Conservation (phyloP, 306 rosid species). For the Carpinus fangiana region DNA sequence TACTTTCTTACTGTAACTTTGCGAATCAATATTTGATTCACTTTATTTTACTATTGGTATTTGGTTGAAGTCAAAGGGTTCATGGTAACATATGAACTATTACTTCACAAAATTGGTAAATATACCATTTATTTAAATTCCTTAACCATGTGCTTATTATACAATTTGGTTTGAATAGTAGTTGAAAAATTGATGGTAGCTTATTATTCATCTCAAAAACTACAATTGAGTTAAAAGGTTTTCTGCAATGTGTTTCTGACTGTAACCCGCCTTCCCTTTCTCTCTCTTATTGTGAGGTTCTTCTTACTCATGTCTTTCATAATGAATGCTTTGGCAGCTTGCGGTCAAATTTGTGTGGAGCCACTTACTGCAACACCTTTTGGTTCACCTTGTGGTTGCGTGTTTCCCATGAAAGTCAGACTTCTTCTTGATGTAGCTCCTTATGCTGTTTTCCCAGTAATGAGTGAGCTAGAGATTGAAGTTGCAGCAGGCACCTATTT, state of each 20-base stretch:
- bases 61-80: not conserved
- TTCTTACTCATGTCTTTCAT: conserved; percentile 25
- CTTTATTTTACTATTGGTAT: not conserved
- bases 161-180: conserved; percentile 15
- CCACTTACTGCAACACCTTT: conserved; percentile 80
- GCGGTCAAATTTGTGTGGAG: conserved; percentile 76
- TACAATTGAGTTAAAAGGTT: conserved; percentile 1
- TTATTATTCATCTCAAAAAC: not conserved
- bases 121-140: not conserved
- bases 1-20: not conserved
- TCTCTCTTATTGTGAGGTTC: conserved; percentile 3
- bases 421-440: conserved; percentile 78
- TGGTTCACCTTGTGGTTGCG: conserved; percentile 98
- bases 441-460: conserved; percentile 67
- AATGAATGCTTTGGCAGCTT: conserved; percentile 50
- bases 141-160: conserved; percentile 22
- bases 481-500: conserved; percentile 82
- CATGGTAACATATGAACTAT: not conserved
- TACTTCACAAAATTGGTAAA: not conserved
- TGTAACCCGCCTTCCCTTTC: not conserved
- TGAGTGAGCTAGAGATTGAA: conserved; percentile 82
- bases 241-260: conserved; percentile 6
- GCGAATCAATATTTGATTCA: not conserved
- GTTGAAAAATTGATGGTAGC: not conserved
- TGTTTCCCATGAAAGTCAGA: conserved; percentile 85